Evolutionary conservation across 31 red algal species (phyloP).

Genomic region (Asparagopsis taxiformis): DNA sequence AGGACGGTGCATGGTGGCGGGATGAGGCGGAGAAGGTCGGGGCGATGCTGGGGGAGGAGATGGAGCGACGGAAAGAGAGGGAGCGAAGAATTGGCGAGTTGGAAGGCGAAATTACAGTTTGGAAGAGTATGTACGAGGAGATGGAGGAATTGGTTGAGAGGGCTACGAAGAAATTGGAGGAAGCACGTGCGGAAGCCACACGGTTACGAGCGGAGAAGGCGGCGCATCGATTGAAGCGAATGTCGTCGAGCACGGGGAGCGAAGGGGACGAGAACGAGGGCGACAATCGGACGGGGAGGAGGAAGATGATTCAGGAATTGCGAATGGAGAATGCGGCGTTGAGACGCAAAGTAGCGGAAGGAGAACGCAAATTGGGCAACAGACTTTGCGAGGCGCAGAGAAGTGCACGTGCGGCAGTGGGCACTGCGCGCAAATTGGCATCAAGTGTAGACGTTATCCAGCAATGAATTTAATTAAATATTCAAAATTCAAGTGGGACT

Average conservation of each 20-base stretch:
- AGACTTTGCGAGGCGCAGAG: not conserved
- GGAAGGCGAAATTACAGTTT: constrained; percentile 17
- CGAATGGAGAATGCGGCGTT: constrained; percentile 13
- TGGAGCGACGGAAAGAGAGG: constrained; percentile 8
- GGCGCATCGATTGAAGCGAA: too few relatives aligned
- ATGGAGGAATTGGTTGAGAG: not conserved
- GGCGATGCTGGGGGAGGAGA: constrained; percentile 12
- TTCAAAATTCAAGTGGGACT: too few relatives aligned
- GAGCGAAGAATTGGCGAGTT: not conserved
- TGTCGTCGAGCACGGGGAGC: too few relatives aligned
- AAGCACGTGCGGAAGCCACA: not conserved
- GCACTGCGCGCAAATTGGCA: too few relatives aligned
- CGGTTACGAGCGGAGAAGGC: not conserved
- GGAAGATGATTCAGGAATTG: not conserved
- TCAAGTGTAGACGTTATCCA: too few relatives aligned
- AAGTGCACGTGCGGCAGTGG: too few relatives aligned
- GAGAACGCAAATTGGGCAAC: not conserved
- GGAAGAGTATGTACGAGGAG: not conserved
- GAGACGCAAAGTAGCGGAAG: constrained; percentile 16
- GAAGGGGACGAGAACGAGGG: constrained; percentile 2
- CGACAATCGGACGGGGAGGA: not conserved
- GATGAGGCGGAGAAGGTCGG: not conserved
- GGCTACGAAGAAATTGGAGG: not conserved
- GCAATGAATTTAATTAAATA: too few relatives aligned
- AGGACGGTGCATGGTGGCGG: constrained; percentile 13